Percentiles rank a stretch among this genome's conserved stretches.
Evolutionary conservation across 2,329 filamentous ascomycete species (phyloP).

Genomic region (Magnaporthiopsis incrustans): DNA sequence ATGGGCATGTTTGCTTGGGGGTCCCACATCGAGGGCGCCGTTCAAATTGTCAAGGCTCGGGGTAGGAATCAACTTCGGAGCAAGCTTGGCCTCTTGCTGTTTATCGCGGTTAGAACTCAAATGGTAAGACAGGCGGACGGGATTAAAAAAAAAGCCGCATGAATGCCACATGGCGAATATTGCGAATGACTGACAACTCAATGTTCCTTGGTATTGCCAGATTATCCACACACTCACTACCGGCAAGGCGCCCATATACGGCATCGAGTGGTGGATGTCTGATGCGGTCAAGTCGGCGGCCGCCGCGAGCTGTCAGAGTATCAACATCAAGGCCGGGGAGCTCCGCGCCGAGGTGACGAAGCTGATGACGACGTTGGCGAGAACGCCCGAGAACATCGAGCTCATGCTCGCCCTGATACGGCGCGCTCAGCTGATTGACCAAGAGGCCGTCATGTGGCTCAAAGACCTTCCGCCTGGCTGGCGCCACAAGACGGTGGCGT

Average conservation of each 20-base stretch:
- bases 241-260: conserved; percentile 43
- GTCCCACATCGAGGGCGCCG: conserved; percentile 56
- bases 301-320: conserved; percentile 39
- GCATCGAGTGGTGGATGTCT: conserved; percentile 51
- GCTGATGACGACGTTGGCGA: conserved; percentile 36
- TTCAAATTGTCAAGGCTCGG: conserved; percentile 50
- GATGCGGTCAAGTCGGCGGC: conserved; percentile 41
- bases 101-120: conserved; percentile 51
- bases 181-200: background rate
- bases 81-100: conserved; percentile 45
- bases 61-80: conserved; percentile 47
- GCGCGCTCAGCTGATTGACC: conserved; percentile 43
- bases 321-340: conserved; percentile 47
- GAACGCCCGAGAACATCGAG: conserved; percentile 41
- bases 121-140: conserved; percentile 35
- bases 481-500: conserved; percentile 43
- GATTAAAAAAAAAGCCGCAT: background rate
- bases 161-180: background rate
- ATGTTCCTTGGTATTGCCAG: conserved; percentile 22
- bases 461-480: conserved; percentile 40
- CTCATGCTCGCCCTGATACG: conserved; percentile 44
- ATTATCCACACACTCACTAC: conserved; percentile 50
- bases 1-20: conserved; percentile 51
- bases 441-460: conserved; percentile 44
- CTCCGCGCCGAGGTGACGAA: conserved; percentile 46